Percentiles rank a stretch among this genome's conserved stretches.
Conservation (phyloP, 1,284 basidiomycete species). For the Sphagnurus paluster region DNA sequence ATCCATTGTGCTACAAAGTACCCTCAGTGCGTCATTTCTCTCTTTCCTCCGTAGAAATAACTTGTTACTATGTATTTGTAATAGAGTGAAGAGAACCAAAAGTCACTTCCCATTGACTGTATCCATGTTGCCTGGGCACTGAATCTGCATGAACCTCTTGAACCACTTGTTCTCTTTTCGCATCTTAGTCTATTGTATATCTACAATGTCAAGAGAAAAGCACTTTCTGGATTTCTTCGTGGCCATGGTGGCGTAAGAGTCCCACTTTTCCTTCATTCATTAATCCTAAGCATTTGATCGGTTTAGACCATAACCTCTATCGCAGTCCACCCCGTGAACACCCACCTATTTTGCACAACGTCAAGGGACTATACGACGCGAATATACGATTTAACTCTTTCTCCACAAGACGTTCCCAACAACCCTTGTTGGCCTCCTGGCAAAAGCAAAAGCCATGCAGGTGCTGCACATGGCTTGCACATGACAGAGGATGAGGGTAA, state of each 20-base stretch:
- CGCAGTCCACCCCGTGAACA: conserved; percentile 54
- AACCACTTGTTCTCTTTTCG: conserved; percentile 59
- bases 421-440: conserved; percentile 64
- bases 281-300: not conserved
- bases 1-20: conserved; percentile 37
- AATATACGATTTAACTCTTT: conserved; percentile 57
- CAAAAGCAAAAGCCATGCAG: conserved; percentile 50
- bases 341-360: conserved; percentile 65
- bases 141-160: conserved; percentile 38
- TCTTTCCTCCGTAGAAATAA: not conserved
- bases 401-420: conserved; percentile 33
- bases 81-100: conserved; percentile 21
- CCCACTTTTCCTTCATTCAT: conserved; percentile 2
- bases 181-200: conserved; percentile 53
- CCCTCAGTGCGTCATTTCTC: conserved; percentile 27
- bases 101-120: conserved; percentile 30
- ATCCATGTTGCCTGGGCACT: conserved; percentile 59
- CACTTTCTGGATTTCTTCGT: conserved; percentile 47
- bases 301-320: conserved; percentile 68
- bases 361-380: conserved; percentile 66
- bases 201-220: conserved; percentile 41
- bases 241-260: conserved; percentile 69
- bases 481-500: conserved; percentile 56
- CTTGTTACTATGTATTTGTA: not conserved
- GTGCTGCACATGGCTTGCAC: conserved; percentile 69